Percentiles rank a stretch among this genome's conserved stretches.
Evolutionary conservation across 2,329 filamentous ascomycete species (phyloP).

Genomic region (Iodosphaeria phyllophila): DNA sequence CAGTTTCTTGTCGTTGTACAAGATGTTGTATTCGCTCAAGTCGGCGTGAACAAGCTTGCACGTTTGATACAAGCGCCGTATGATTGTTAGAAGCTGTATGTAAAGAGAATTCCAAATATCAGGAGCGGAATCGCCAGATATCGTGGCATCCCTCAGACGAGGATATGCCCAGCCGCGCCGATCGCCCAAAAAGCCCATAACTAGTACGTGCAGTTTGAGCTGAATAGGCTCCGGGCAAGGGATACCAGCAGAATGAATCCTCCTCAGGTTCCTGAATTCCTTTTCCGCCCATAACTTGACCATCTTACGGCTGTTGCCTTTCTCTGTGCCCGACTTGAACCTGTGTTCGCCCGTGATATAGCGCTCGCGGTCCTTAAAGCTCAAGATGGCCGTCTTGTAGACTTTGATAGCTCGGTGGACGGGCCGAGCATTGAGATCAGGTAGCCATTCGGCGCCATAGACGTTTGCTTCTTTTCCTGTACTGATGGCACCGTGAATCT

Average conservation of each 20-base stretch:
- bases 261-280: constrained; percentile 82
- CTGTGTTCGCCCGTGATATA: constrained; percentile 91
- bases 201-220: constrained; percentile 82
- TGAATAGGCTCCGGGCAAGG: constrained; percentile 78
- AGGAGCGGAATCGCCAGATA: constrained; percentile 48
- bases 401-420: constrained; percentile 86
- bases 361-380: constrained; percentile 93
- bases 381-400: constrained; percentile 94
- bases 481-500: constrained; percentile 87
- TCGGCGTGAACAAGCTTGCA: constrained; percentile 90
- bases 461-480: constrained; percentile 98
- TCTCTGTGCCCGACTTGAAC: constrained; percentile 81
- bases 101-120: constrained; percentile 65
- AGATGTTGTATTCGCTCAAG: constrained; percentile 92
- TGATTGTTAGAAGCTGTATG: constrained; percentile 65
- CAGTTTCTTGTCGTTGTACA: constrained; percentile 67
- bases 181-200: constrained; percentile 87
- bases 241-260: constrained; percentile 69
- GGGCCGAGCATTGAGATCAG: constrained; percentile 30
- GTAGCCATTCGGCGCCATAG: constrained; percentile 64
- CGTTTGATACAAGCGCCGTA: constrained; percentile 84
- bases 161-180: constrained; percentile 76
- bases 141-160: constrained; percentile 67
- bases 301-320: constrained; percentile 90
- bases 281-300: constrained; percentile 98